phyloP scores from a whole-genome alignment of 2,329 filamentous ascomycete genomes.

The Colletotrichum salicis region DNA sequence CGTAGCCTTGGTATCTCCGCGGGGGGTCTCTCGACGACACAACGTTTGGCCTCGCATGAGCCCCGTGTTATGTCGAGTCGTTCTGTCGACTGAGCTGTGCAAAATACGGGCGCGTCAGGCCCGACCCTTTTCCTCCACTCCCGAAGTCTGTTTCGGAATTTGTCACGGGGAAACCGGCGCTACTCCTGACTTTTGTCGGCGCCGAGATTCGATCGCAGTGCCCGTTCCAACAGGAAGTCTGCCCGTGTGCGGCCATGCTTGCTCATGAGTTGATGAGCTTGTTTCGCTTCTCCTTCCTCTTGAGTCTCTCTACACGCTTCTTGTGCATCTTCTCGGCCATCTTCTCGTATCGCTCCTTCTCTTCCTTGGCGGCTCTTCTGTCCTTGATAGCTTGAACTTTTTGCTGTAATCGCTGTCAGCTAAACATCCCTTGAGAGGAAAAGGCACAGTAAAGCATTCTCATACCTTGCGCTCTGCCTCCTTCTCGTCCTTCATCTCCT shows the following conservation, averaged over 20 bases:
- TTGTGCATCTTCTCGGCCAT: conserved; percentile 98
- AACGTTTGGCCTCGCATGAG: conserved; percentile 28
- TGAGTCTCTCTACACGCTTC: conserved; percentile 92
- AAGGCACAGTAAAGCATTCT: neutral
- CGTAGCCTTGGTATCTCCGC: neutral
- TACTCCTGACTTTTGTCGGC: conserved; percentile 4
- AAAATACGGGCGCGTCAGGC: conserved; percentile 13
- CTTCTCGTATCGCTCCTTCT: conserved; percentile 91
- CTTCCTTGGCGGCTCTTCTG: conserved; percentile 87
- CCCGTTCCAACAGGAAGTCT: conserved; percentile 6
- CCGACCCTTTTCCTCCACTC: conserved; percentile 21
- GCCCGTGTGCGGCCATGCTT: conserved; percentile 1
- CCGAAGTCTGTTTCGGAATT: conserved; percentile 23
- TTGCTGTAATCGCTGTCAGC: conserved; percentile 59
- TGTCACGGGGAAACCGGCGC: conserved; percentile 19
- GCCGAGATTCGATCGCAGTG: conserved; percentile 10
- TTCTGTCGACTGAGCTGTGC: conserved; percentile 24
- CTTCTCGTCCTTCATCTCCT: conserved; percentile 96
- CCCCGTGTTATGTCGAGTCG: conserved; percentile 12
- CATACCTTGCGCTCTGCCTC: conserved; percentile 85
- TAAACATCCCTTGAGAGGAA: neutral
- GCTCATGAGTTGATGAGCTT: conserved; percentile 77
- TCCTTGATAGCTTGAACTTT: conserved; percentile 85
- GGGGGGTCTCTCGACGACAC: neutral
- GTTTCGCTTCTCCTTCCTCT: conserved; percentile 96